Percentiles rank a stretch among this genome's conserved stretches.
phyloP scores from a whole-genome alignment of 2,329 filamentous ascomycete genomes.

The Intubia oerlemansii region DNA sequence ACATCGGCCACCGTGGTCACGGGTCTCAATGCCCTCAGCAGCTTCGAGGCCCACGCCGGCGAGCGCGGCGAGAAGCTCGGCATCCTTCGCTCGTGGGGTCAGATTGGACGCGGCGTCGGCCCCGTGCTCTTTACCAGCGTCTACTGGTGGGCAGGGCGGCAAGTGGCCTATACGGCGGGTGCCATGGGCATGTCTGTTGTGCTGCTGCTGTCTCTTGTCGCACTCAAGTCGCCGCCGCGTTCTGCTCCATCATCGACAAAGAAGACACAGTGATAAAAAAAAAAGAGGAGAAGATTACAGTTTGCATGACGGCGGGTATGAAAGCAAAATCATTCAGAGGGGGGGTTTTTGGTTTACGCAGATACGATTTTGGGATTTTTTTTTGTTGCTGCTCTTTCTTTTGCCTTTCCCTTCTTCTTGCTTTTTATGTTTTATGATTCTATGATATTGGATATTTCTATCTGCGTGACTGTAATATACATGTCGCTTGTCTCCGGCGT shows the following conservation, averaged over 20 bases:
- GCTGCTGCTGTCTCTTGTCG: conserved; percentile 45
- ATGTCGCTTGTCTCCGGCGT: too few species aligned
- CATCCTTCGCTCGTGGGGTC: conserved; percentile 60
- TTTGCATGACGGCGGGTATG: too few species aligned
- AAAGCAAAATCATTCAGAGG: not conserved
- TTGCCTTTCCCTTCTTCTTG: not conserved
- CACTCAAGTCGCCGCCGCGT: conserved; percentile 41
- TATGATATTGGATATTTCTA: too few species aligned
- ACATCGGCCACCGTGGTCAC: conserved; percentile 93
- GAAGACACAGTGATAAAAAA: conserved; percentile 3
- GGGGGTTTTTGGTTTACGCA: not conserved
- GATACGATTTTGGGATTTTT: too few species aligned
- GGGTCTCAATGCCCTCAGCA: conserved; percentile 75
- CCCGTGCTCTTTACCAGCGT: conserved; percentile 82
- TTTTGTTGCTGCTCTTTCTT: not conserved
- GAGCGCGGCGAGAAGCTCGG: conserved; percentile 79
- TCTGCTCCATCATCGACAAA: too few species aligned
- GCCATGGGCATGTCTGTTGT: conserved; percentile 64
- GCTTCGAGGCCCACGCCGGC: conserved; percentile 61
- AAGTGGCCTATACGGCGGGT: conserved; percentile 65
- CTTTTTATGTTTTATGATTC: too few species aligned
- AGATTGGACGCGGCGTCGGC: conserved; percentile 70
- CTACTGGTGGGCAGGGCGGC: conserved; percentile 95
- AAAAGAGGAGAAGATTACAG: conserved; percentile 1
- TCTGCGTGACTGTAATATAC: too few species aligned